Evolutionary conservation across 2,329 filamentous ascomycete genomes (phyloP), one percentile per base, ranked within the genome.

Genomic region (Saccharata proteae): DNA sequence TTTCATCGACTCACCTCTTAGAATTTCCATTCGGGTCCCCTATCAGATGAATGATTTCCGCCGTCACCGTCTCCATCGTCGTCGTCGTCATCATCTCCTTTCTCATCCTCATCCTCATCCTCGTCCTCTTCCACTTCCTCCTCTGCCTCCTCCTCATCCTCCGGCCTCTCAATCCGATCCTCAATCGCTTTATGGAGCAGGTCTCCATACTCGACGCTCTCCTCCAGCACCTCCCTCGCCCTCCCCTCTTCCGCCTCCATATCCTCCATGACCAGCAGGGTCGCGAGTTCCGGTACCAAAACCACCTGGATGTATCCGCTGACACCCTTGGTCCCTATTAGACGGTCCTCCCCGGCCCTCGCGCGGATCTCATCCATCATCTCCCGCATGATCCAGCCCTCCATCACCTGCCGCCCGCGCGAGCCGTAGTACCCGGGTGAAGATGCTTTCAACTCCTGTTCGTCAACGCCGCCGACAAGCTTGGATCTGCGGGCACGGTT

Each of bases 361-460:
- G 40, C 35, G 10, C 50, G 38, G 12, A 58, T 49, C 5, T 46
- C 40, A 4, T 42, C 39, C 8, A 42, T 40, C 6, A 57, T 40
- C 1, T 47, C 25, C 1, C 37, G 18, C 31, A 48, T 48, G 3
- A 58, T 43, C 12, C 33, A 36, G 6, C 17, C 76, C 26, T 74
- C 80, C 68, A 93, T 82, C 30, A 69, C 57, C 29, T 71, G 71
- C 30, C 80, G 65, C 1, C 85, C 85, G 13, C 76, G 70, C 3
- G 77, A 69, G 2, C 85, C 85, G 54, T 93, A 93, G 55, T 93
- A 93, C 0, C 85, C 85, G 7, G 80, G 80, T 5, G 39, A 42
- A 3, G 70, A 75, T 17, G 78, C 63, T 34, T 62, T 38, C 31
- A 29, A 40, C 33, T 48, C 52, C n/a, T 44, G 35, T 48, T 52